A percentile compares a stretch with the other conserved stretches of the same genome.
phyloP scores from a whole-genome alignment of 2,329 filamentous ascomycete genomes.

The Pestalotiopsis sp. region DNA sequence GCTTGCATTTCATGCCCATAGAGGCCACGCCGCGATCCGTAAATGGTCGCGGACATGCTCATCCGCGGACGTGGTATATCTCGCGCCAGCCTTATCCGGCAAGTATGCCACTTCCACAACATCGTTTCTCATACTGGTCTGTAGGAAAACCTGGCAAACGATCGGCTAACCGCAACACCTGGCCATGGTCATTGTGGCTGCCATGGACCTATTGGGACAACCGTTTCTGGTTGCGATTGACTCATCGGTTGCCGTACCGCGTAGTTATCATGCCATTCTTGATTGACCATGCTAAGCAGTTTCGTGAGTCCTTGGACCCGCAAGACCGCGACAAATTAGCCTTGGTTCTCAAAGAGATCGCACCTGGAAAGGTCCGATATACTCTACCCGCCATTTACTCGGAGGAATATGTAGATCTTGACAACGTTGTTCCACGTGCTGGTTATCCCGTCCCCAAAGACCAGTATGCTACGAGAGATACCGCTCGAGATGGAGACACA shows the following conservation, averaged over 20 bases:
- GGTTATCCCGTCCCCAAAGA: slow-evolving; percentile 21
- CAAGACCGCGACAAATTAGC: slow-evolving; percentile 38
- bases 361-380: slow-evolving; percentile 57
- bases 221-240: slow-evolving; percentile 61
- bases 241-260: slow-evolving; percentile 42
- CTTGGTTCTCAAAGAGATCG: slow-evolving; percentile 48
- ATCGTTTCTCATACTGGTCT: slow-evolving; percentile 19
- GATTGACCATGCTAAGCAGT: slow-evolving; percentile 45
- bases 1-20: slow-evolving; percentile 50
- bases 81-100: slow-evolving; percentile 49
- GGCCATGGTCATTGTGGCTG: slow-evolving; percentile 32
- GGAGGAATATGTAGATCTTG: slow-evolving; percentile 35
- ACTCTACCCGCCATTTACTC: slow-evolving; percentile 59
- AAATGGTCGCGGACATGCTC: slow-evolving; percentile 13
- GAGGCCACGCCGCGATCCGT: slow-evolving; percentile 11
- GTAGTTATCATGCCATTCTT: slow-evolving; percentile 50
- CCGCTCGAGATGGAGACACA: too few relatives aligned
- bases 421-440: slow-evolving; percentile 15
- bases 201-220: slow-evolving; percentile 56
- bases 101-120: slow-evolving; percentile 34
- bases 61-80: slow-evolving; percentile 44
- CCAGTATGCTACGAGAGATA: background rate
- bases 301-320: slow-evolving; percentile 45
- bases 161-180: slow-evolving; percentile 13
- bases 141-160: slow-evolving; percentile 15